Conservation (phyloP, 2,329 filamentous ascomycete genomes). For the Delphinella strobiligena region DNA sequence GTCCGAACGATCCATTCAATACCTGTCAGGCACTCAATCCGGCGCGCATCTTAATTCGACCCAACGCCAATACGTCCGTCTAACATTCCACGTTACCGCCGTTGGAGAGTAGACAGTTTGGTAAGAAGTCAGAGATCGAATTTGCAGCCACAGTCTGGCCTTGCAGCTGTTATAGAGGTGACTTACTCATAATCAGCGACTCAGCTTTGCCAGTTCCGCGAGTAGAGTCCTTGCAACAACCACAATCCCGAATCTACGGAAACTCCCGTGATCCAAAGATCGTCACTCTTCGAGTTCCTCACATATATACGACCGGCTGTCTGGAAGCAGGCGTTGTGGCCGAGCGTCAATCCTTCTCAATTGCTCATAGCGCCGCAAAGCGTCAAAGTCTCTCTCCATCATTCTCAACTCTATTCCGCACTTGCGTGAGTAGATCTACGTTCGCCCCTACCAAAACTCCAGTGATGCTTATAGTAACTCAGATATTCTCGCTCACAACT, state of each 20-base stretch:
- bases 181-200: too few relatives aligned
- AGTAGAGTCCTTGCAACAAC: too few relatives aligned
- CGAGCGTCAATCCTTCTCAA: background rate
- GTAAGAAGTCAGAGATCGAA: background rate
- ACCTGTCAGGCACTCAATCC: too few relatives aligned
- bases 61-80: background rate
- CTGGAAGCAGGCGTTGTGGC: too few relatives aligned
- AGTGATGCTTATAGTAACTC: background rate
- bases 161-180: too few relatives aligned
- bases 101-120: background rate
- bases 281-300: too few relatives aligned
- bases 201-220: too few relatives aligned
- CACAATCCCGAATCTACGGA: background rate
- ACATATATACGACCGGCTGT: too few relatives aligned
- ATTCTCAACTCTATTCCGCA: background rate
- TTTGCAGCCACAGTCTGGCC: too few relatives aligned
- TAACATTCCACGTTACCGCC: background rate
- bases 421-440: constrained; percentile 2
- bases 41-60: too few relatives aligned
- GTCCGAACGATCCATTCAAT: background rate
- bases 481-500: background rate
- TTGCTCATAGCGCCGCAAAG: background rate
- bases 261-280: background rate
- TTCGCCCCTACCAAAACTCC: background rate
- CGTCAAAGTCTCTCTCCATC: background rate